A percentile compares a stretch with the other conserved stretches of the same genome.
phyloP scores from a whole-genome alignment of 495 filamentous ascomycete species.

The Pyrenula aspistea region DNA sequence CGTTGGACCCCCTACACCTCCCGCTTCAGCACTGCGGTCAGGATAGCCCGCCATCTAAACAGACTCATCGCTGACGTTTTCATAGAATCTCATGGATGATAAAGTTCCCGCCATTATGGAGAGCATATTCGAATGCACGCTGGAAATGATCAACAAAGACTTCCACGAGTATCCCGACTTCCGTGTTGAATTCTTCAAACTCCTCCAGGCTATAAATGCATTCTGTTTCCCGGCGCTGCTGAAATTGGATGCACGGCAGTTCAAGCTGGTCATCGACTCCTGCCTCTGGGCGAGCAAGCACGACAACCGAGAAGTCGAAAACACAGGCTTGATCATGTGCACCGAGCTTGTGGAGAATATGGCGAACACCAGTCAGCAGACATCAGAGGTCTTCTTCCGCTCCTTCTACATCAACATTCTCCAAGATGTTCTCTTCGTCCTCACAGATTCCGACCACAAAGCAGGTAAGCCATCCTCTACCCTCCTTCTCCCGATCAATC shows the following conservation, averaged over 20 bases:
- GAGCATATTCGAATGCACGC: constrained; percentile 94
- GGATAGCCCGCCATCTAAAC: constrained; percentile 8
- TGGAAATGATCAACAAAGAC: constrained; percentile 99
- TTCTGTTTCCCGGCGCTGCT: constrained; percentile 92
- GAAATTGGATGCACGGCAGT: constrained; percentile 85
- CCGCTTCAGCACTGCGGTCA: constrained; percentile 17
- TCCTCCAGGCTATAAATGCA: constrained; percentile 88
- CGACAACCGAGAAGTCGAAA: constrained; percentile 96
- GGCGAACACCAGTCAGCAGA: constrained; percentile 76
- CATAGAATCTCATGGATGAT: constrained; percentile 83
- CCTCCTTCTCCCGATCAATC: neutral
- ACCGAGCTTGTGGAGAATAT: constrained; percentile 96
- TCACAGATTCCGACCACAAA: constrained; percentile 97
- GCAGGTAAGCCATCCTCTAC: constrained; percentile 50
- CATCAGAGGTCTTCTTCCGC: constrained; percentile 89
- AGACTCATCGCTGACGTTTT: constrained; percentile 19
- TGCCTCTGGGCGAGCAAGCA: constrained; percentile 99
- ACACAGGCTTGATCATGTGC: constrained; percentile 97
- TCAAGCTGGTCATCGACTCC: constrained; percentile 98
- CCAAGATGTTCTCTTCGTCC: constrained; percentile 96
- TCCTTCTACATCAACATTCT: constrained; percentile 91
- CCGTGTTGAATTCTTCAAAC: constrained; percentile 94
- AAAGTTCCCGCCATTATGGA: constrained; percentile 97
- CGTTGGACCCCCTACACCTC: constrained; percentile 38
- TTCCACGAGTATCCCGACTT: constrained; percentile 99